Conservation (phyloP, 768 basidiomycete genomes). For the Lepiota subincarnata region DNA sequence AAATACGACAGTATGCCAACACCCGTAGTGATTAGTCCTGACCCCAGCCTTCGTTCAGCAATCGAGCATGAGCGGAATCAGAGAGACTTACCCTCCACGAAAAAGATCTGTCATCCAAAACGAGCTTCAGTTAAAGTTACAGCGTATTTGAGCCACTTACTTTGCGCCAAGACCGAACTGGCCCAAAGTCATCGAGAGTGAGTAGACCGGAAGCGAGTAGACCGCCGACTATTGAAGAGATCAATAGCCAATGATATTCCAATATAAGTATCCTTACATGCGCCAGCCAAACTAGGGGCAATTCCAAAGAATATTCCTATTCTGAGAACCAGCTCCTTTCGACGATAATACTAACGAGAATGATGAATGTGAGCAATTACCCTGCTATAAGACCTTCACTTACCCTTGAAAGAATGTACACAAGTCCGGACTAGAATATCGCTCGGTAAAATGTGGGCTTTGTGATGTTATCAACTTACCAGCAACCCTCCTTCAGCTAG, state of each 20-base stretch:
- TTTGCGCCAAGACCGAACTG: slow-evolving; percentile 32
- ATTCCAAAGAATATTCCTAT: slow-evolving; percentile 34
- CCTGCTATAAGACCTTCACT: background rate
- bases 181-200: slow-evolving; percentile 27
- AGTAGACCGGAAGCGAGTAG: slow-evolving; percentile 33
- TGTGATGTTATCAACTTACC: slow-evolving; percentile 20
- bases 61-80: background rate
- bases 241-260: background rate
- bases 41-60: too few relatives aligned
- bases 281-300: slow-evolving; percentile 30
- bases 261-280: slow-evolving; percentile 20
- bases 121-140: background rate
- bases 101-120: slow-evolving; percentile 21
- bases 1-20: slow-evolving; percentile 20
- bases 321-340: slow-evolving; percentile 29
- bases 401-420: slow-evolving; percentile 35
- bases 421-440: slow-evolving; percentile 29
- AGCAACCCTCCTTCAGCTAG: slow-evolving; percentile 39
- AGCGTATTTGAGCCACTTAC: slow-evolving; percentile 13
- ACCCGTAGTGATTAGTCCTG: slow-evolving; percentile 24
- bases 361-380: background rate
- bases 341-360: slow-evolving; percentile 28
- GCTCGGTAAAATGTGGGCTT: background rate
- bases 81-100: slow-evolving; percentile 24
- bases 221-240: slow-evolving; percentile 23